Conservation (phyloP, 495 filamentous ascomycete species). For the Penicillium bialowiezense region DNA sequence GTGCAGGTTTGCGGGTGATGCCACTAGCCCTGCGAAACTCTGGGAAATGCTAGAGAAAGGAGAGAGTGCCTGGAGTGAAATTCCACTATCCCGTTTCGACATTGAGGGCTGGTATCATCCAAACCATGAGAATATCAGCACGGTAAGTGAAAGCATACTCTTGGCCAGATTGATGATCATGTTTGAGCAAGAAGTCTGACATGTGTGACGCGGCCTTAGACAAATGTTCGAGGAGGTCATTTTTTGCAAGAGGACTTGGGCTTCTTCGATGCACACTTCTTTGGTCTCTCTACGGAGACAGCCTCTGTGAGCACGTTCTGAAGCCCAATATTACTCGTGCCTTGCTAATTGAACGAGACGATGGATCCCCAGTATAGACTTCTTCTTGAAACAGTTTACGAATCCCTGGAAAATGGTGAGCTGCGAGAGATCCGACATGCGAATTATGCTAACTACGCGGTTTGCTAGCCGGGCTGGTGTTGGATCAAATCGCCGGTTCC, state of each 20-base stretch:
- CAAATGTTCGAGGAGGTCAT: background rate
- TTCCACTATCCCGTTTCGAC: background rate
- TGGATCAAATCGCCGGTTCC: background rate
- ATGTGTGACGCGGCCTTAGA: background rate
- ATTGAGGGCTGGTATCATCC: background rate
- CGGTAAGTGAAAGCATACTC: background rate
- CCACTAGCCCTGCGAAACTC: background rate
- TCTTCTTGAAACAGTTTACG: background rate
- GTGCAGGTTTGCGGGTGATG: background rate
- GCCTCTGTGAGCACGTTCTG: background rate
- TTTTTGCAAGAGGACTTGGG: background rate
- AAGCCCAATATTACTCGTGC: background rate
- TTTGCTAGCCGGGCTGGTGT: background rate
- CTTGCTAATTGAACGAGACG: background rate
- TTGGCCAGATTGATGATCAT: too few species aligned
- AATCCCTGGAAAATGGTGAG: background rate
- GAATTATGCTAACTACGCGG: background rate
- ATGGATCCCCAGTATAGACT: background rate
- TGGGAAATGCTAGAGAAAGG: background rate
- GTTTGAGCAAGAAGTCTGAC: too few species aligned
- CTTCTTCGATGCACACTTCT: background rate
- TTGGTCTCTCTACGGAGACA: background rate
- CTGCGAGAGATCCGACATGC: background rate
- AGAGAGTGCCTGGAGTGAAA: background rate
- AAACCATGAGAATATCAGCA: background rate